Evolutionary conservation across 2,329 filamentous ascomycete species (phyloP).

Genomic region (Colletotrichum sp.): DNA sequence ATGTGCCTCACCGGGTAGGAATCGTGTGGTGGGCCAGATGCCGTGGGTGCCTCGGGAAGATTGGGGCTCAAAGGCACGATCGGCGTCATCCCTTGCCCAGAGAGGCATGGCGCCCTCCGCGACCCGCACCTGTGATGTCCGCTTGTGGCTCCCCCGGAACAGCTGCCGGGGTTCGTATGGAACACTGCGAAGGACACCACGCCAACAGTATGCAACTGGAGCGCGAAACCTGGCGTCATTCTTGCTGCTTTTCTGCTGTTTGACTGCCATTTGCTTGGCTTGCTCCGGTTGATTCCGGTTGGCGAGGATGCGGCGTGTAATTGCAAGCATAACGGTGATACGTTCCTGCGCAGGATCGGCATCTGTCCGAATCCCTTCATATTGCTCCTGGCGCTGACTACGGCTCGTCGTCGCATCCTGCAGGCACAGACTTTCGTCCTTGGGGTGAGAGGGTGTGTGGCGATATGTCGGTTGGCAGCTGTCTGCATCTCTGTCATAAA

Average conservation of each 20-base stretch:
- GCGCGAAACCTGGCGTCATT: not conserved
- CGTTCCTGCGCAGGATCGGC: not conserved
- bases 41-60: conserved; percentile 2
- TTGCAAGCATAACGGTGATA: not conserved
- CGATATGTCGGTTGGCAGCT: not conserved
- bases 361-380: not conserved
- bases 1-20: not conserved
- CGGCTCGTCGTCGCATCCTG: not conserved
- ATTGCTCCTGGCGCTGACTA: not conserved
- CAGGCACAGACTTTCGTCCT: not conserved
- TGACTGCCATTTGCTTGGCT: not conserved
- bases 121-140: not conserved
- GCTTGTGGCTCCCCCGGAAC: not conserved
- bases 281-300: not conserved
- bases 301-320: not conserved
- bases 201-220: not conserved
- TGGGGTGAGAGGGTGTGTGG: not conserved
- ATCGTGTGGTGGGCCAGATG: not conserved
- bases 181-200: not conserved
- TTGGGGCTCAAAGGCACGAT: not conserved
- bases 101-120: not conserved
- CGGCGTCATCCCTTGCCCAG: not conserved
- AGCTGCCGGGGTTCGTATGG: not conserved
- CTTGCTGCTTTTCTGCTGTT: not conserved
- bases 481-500: not conserved